phyloP scores from a whole-genome alignment of 108 stramenopile species.

The Hondaea fermentalgiana region DNA sequence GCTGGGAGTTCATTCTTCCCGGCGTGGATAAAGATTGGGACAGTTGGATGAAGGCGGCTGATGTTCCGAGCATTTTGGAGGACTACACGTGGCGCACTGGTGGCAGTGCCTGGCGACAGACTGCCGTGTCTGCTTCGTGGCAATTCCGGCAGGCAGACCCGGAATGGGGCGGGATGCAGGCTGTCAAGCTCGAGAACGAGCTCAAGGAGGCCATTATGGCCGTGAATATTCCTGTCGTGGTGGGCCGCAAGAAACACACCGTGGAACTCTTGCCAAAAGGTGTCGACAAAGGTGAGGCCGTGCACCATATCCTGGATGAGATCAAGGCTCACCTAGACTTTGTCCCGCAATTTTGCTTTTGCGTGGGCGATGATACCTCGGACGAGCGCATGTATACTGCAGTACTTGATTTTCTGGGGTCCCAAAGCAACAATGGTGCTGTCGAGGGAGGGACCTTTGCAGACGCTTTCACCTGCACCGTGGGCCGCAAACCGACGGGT shows the following conservation, averaged over 20 bases:
- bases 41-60: conserved; percentile 78
- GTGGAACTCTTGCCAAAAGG: conserved; percentile 39
- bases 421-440: background rate
- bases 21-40: conserved; percentile 86
- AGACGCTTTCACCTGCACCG: conserved; percentile 68
- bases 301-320: conserved; percentile 27
- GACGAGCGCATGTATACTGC: conserved; percentile 54
- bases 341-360: conserved; percentile 7
- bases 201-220: conserved; percentile 70
- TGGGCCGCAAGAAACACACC: conserved; percentile 17
- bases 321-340: background rate
- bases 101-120: conserved; percentile 36
- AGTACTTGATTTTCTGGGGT: background rate
- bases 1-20: conserved; percentile 57
- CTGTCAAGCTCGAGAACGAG: conserved; percentile 76
- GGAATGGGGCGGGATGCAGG: conserved; percentile 93
- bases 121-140: conserved; percentile 80
- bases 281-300: conserved; percentile 42
- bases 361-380: conserved; percentile 51
- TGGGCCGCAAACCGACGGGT: conserved; percentile 90
- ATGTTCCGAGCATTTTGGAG: conserved; percentile 47
- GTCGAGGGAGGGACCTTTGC: background rate
- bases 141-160: conserved; percentile 95
- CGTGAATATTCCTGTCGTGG: conserved; percentile 81
- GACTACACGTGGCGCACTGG: conserved; percentile 33